Base-by-base conservation (phyloP, 805 yeast species). In the Komagataella mondaviorum region DNA sequence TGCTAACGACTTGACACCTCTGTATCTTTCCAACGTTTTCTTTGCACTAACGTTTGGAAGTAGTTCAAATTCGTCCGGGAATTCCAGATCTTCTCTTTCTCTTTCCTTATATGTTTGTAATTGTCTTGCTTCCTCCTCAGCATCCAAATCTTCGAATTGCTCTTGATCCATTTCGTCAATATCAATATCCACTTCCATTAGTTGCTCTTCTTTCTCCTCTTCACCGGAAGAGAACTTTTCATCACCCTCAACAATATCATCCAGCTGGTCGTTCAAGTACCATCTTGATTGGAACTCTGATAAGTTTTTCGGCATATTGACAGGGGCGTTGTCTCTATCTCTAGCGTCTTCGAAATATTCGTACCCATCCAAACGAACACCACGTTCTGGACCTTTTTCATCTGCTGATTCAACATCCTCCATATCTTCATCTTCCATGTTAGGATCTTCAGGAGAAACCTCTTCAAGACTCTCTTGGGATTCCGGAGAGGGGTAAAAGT, bases 41-140 rank as follows among this genome's bases (percentile, higher is more conserved):
- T 76, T 77, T 7, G 87, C 98, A 4, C 85, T 75, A 56, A 78
- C 90, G 5, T 66, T 63, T 30, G 97, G 97, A 48, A 74, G 76
- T 46, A 93, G 69, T 64, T 93, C 98, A 52, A 91, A 69, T 68
- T 93, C 99, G 67, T 93, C 99, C 0, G 98, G 98, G 72, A 89
- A 93, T 59, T 90, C 96, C 43, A 80, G 75, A 63, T 88, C 97
- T 51, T 90, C 97, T 54, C 77, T 77, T 57, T 81, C 96, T 55
- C 78, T 66, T 45, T 72, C 73, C 58, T 93, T 78, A 69, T 74
- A 89, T 59, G 75, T 77, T 52, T 75, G 70, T 55, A 88, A 71
- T 66, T 90, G 96, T 59, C 80, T 76, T 54, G 80, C 81, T 64
- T 88, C 96, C 59, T 88, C 96, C 59, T 87, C 96, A 39, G 83